phyloP scores from a whole-genome alignment of 805 yeast genomes.

The Saccharomyces mikatae region DNA sequence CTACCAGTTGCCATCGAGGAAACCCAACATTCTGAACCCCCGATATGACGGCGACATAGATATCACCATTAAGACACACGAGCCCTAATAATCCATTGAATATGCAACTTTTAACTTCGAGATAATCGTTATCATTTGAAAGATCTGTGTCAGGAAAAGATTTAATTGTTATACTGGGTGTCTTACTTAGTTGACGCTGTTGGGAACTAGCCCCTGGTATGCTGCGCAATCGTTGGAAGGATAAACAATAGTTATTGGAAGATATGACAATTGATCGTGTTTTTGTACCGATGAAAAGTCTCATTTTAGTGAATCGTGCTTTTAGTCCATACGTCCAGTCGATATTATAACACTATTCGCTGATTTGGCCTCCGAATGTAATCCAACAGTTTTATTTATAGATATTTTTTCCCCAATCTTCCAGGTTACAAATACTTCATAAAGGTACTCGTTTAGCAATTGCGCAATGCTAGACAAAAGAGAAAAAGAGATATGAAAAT shows the following conservation, averaged over 20 bases:
- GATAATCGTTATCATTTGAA: conserved; percentile 31
- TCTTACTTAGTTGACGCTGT: conserved; percentile 14
- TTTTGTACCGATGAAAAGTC: conserved; percentile 48
- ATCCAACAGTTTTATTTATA: background rate
- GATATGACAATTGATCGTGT: conserved; percentile 68
- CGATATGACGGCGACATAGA: conserved; percentile 53
- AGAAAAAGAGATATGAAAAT: background rate
- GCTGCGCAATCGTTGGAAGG: conserved; percentile 38
- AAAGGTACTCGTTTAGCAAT: background rate
- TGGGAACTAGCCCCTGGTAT: conserved; percentile 13
- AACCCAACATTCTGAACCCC: conserved; percentile 48
- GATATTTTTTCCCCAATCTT: background rate
- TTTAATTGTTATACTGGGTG: conserved; percentile 43
- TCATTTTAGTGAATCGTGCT: conserved; percentile 35
- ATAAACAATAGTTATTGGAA: conserved; percentile 49
- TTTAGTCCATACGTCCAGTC: conserved; percentile 2
- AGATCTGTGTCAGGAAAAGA: conserved; percentile 38
- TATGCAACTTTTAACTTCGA: conserved; percentile 31
- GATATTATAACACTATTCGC: background rate
- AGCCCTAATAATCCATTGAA: conserved; percentile 58
- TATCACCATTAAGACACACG: conserved; percentile 43
- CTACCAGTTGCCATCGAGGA: conserved; percentile 34
- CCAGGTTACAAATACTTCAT: background rate
- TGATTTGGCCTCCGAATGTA: background rate
- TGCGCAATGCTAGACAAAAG: background rate